Base-by-base conservation (phyloP, 345 rosid species). In the Salix brachista region DNA sequence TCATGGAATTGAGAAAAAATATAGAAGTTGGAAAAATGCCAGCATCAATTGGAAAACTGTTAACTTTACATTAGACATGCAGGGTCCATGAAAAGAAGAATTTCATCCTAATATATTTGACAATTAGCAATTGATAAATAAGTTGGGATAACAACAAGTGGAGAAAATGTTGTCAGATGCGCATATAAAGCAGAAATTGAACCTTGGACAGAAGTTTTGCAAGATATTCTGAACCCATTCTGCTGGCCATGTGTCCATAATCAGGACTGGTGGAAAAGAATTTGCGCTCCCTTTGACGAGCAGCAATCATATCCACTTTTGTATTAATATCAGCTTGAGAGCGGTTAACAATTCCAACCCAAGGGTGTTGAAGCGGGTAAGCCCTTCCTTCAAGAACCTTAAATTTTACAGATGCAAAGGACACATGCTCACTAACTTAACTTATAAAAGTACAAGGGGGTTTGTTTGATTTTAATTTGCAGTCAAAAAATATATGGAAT, bases 261-360 rank as follows among this genome's bases (percentile, higher is more conserved):
- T 82, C 81, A 42, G 81, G 84, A 71, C 75, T 82, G 19, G 79
- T 78, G 41, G 79, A 69, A 56, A 82, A 82, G 72, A 78, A 82
- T 68, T 82, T 77, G 3, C 50, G 74, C 79, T 82, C 84, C 50
- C 58, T 72, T 58, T n/a, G 76, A 36, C 79, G 65, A 39, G 84
- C 84, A 78, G 79, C 73, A 54, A 74, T 78, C 81, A 82, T 78
- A 69, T 82, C 79, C 41, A 82, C 79, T 42, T 78, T 77, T 74
- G 32, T 77, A 34, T 81, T 73, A 37, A 77, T 73, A 69, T 81
- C 80, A 72, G 84, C 80, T 73, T 81, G 84, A 30, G 84, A 81
- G 26, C 84, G 84, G 66, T 81, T 81, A 71, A 82, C 81, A 48
- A 78, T 72, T 74, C 84, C 84, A 75, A 82, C 79, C 84, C 84